These are phyloP conservation scores for Coccomyxa sp. DNA, from an alignment of 139 green algal genomes.

Conservation along the genomic window DNA sequence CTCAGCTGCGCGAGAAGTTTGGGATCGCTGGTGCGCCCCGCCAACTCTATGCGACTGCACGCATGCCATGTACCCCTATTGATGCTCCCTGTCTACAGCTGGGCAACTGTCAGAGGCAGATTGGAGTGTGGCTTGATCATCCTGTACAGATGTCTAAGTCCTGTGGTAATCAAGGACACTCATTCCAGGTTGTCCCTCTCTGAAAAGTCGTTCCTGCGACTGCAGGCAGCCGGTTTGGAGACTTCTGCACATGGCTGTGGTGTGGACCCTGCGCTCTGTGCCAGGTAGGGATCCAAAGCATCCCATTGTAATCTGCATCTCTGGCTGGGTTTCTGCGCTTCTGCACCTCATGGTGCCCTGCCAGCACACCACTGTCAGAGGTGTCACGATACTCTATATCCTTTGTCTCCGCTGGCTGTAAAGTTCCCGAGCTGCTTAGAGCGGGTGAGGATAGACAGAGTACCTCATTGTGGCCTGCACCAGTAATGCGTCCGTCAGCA, in stretches of 20 bases:
- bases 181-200: not conserved
- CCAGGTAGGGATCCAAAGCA: not conserved
- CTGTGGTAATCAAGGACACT: not conserved
- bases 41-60: not conserved
- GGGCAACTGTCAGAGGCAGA: not conserved
- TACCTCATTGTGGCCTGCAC: no score
- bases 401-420: no score
- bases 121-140: not conserved
- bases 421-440: no score
- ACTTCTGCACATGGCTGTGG: constrained; percentile 9
- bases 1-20: constrained; percentile 3
- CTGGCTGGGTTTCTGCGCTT: no score
- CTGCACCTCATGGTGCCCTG: no score
- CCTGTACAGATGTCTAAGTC: not conserved
- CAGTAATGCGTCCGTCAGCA: no score
- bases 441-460: no score
- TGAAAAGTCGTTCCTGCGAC: not conserved
- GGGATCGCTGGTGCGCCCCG: not conserved
- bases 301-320: no score
- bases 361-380: no score
- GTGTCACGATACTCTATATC: no score
- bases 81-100: not conserved
- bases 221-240: not conserved
- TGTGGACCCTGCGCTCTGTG: not conserved
- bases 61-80: not conserved